Evolutionary conservation across 2,329 filamentous ascomycete species (phyloP), one percentile per base, ranked within the genome.

Genomic region (Massarina eburnea): DNA sequence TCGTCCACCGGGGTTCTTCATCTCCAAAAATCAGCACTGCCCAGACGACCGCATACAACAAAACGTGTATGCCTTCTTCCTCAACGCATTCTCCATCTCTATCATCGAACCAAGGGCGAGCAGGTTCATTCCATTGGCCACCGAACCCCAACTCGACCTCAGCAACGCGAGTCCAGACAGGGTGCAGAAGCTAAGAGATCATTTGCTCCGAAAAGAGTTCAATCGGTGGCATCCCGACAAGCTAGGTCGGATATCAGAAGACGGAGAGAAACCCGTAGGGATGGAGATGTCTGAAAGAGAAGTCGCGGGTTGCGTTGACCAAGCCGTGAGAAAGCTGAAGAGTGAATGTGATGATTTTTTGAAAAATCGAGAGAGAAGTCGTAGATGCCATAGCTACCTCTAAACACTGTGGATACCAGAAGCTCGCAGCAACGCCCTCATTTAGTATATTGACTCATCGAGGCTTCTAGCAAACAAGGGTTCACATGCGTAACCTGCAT

Each of bases 51-150:
- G 45, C 26, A 36, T 45, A 24, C 27, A 42, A 26, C 35, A 35
- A 26, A 47, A 51, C 26, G 38, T 37, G 9, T 20, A 36, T n/a
- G 18, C 27, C 24, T 45, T 48, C 35, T 43, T 46, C 18, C 50
- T 55, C n/a, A 46, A 22, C 6, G 43, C 44, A 15, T 37, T 43
- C 37, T 48, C 45, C 30, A 55, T 35, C 33, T 42, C 18, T 20
- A 39, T 43, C 24, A 43, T 51, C 43, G 33, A 41, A 53, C 34
- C 7, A 4, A 12, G 7, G 10, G 7, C 30, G 12, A 33, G 30
- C 7, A 6, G n/a, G 30, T 8, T 29, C 14, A 8, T 14, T 14
- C 30, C 30, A 33, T 6, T 5, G 14, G n/a, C 39, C 17, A 8
- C 21, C 27, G 26, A 32, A 32, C 34, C 35, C 6, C n/a, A 30